Base-by-base conservation (phyloP, 176 grass and related monocot species). In the Elymus sibiricus region DNA sequence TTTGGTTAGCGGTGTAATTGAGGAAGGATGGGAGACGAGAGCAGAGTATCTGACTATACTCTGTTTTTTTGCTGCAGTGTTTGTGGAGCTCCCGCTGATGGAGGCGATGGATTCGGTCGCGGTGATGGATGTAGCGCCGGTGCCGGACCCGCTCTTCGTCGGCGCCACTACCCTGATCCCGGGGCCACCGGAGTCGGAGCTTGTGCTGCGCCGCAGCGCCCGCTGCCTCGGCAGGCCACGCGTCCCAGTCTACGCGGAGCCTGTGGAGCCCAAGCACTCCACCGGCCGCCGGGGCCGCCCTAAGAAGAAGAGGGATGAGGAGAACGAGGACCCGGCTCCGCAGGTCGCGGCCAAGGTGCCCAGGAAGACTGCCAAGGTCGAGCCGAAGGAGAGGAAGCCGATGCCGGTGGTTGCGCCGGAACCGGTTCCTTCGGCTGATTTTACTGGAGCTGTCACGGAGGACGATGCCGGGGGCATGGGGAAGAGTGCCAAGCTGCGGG, bases 401-500 rank as follows among this genome's bases (percentile, higher is more conserved):
- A n/a, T 64, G 61, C 61, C 75, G 0, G 75, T 34, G 49, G 24
- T 72, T 83, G 84, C 38, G 13, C n/a, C 46, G 10, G 78, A 82
- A 3, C 56, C 77, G 11, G 7, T 87, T 44, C 77, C 82, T 21
- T 73, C 34, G 19, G 49, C 74, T 11, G 82, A 62, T 75, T 43
- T 70, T 43, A 55, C 58, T 1, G 75, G 67, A 39, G 80, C 60
- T 59, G 55, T 22, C 15, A 51, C 21, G 4, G 88, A 87, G 31
- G 83, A 85, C 8, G 77, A 82, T 64, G 79, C 34, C 11, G 16
- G 5, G 27, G 79, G 42, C 17, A 82, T 22, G 5, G 75, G 85
- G 17, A 97, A 94, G 82, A 98, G 90, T 58, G 82, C 83, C 12
- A 82, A 92, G 77, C 68, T 90, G 55, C 79, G 85, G 69, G 87